A percentile compares a stretch with the other conserved stretches of the same genome.
Conservation (phyloP, 306 rosid genomes). For the Mimosa pudica region DNA sequence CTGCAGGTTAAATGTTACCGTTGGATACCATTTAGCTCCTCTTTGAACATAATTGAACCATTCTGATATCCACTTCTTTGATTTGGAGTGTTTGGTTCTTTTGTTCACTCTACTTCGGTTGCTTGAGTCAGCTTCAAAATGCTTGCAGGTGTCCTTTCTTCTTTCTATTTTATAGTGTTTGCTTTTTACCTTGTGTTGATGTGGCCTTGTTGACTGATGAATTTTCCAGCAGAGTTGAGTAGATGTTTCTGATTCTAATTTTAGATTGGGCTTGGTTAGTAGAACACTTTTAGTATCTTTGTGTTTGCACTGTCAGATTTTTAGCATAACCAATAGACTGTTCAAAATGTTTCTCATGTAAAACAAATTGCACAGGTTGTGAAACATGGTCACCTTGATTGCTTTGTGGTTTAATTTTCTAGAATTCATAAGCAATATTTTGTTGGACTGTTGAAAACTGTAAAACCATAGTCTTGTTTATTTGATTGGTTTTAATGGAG, state of each 20-base stretch:
- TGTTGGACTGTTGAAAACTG: not conserved
- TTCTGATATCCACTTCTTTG: not conserved
- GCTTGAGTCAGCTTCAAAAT: not conserved
- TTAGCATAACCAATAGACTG: not conserved
- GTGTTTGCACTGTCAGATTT: not conserved
- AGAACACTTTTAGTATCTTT: not conserved
- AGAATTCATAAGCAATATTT: not conserved
- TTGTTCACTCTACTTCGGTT: not conserved
- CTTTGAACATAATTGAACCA: not conserved
- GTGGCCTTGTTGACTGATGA: not conserved
- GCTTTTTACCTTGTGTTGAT: not conserved
- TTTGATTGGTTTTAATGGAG: not conserved
- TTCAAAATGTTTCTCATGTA: not conserved
- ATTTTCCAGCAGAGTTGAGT: not conserved
- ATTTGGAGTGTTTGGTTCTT: not conserved
- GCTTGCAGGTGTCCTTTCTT: constrained; percentile 7
- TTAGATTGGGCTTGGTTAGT: not conserved
- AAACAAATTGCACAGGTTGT: not conserved
- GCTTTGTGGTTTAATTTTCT: not conserved
- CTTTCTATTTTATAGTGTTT: not conserved
- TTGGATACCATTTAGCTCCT: not conserved
- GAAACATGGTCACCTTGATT: not conserved
- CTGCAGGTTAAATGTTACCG: not conserved
- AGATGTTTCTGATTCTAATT: not conserved
- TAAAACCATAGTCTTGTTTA: not conserved